Conservation (phyloP, 495 filamentous ascomycete genomes). For the Gamarada debralockiae region DNA sequence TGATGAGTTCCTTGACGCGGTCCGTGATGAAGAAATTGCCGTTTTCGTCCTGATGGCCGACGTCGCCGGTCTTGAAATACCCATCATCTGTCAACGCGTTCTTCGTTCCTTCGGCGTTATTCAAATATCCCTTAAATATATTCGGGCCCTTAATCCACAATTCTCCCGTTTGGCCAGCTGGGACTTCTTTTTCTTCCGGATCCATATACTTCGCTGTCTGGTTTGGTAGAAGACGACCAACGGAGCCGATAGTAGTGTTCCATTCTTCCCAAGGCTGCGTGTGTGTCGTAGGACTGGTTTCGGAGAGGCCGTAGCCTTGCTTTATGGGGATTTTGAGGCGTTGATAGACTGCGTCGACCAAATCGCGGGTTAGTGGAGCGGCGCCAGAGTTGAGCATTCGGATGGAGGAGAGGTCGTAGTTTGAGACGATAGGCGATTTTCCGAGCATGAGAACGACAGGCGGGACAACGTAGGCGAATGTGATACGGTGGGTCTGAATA, state of each 20-base stretch:
- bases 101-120: slow-evolving; percentile 59
- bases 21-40: slow-evolving; percentile 74
- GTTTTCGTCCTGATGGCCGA: slow-evolving; percentile 50
- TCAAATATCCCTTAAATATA: slow-evolving; percentile 74
- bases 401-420: slow-evolving; percentile 76
- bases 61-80: slow-evolving; percentile 83
- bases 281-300: slow-evolving; percentile 49
- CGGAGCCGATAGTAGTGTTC: slow-evolving; percentile 71
- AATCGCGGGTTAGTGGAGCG: slow-evolving; percentile 78
- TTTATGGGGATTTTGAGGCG: slow-evolving; percentile 70
- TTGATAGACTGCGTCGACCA: slow-evolving; percentile 73
- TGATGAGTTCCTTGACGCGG: slow-evolving; percentile 88
- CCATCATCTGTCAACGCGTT: slow-evolving; percentile 67
- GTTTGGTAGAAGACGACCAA: slow-evolving; percentile 76
- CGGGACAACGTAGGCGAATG: slow-evolving; percentile 79
- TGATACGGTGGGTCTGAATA: slow-evolving; percentile 71
- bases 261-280: slow-evolving; percentile 72
- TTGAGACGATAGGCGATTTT: slow-evolving; percentile 70
- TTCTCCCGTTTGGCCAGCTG: slow-evolving; percentile 58
- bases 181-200: slow-evolving; percentile 42
- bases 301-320: slow-evolving; percentile 55
- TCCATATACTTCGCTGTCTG: slow-evolving; percentile 81
- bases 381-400: slow-evolving; percentile 88
- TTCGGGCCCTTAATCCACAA: slow-evolving; percentile 76
- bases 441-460: slow-evolving; percentile 77